These are phyloP conservation scores for Lepidium aucheri DNA, from an alignment of 345 rosid genomes.

Conservation along the genomic window DNA sequence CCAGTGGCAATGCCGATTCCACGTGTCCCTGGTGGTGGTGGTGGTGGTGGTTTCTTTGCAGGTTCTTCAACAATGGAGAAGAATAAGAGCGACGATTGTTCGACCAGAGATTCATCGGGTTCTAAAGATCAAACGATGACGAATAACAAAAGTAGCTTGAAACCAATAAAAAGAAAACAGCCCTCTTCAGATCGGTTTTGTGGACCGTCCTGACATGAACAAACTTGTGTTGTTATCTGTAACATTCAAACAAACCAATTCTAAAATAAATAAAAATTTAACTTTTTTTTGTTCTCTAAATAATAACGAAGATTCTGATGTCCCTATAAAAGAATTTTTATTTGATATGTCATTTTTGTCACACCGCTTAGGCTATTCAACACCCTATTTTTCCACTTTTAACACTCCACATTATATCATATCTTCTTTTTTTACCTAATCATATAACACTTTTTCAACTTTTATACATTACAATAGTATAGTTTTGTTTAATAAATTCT, in stretches of 20 bases:
- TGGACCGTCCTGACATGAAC: conserved; percentile 19
- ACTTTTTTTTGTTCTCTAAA: neutral
- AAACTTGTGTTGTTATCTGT: neutral
- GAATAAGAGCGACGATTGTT: conserved; percentile 23
- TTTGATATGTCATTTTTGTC: neutral
- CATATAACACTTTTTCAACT: too few relatives aligned
- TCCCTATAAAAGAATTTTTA: too few relatives aligned
- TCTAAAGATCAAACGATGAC: conserved; percentile 40
- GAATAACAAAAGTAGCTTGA: conserved; percentile 21
- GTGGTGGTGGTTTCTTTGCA: conserved; percentile 23
- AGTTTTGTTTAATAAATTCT: too few relatives aligned
- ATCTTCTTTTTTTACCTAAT: too few relatives aligned
- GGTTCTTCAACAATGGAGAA: conserved; percentile 39
- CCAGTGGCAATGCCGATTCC: conserved; percentile 45
- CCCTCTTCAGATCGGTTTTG: conserved; percentile 39
- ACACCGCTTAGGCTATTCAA: too few relatives aligned
- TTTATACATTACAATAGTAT: too few relatives aligned
- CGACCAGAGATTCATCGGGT: conserved; percentile 13
- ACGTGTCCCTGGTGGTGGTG: conserved; percentile 28
- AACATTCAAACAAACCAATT: neutral
- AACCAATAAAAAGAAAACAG: conserved; percentile 28
- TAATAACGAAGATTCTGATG: neutral
- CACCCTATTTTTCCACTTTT: too few relatives aligned
- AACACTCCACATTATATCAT: too few relatives aligned
- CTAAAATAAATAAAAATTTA: neutral